Percentiles rank a stretch among this genome's conserved stretches.
Conservation (phyloP, 306 rosid species). For the Dryas alaskensis region DNA sequence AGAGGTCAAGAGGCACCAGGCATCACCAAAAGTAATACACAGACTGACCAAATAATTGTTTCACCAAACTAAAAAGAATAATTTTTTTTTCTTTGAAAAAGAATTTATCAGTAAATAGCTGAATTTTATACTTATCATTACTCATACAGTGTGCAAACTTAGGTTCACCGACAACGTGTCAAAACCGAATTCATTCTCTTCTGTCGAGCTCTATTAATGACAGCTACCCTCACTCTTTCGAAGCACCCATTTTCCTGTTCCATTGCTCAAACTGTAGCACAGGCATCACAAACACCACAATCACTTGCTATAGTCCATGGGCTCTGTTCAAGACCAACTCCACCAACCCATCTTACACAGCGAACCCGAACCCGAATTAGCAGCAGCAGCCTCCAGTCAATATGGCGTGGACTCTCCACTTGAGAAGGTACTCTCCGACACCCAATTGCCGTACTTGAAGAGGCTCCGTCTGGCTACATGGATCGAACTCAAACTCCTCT, state of each 20-base stretch:
- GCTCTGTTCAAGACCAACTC: conserved; percentile 19
- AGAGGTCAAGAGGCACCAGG: background rate
- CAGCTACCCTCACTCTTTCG: too few species aligned
- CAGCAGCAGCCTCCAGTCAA: background rate
- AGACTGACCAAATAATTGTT: too few species aligned
- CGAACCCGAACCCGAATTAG: background rate
- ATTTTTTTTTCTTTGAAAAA: too few species aligned
- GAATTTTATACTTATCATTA: too few species aligned
- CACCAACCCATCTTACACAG: conserved; percentile 24
- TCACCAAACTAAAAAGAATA: too few species aligned
- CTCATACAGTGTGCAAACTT: background rate
- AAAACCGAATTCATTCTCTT: background rate
- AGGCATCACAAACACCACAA: background rate
- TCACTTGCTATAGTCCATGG: conserved; percentile 17
- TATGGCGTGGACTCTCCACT: conserved; percentile 31
- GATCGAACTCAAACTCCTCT: conserved; percentile 60
- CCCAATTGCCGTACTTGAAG: conserved; percentile 25
- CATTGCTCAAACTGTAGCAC: background rate
- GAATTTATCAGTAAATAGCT: too few species aligned
- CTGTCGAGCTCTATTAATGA: background rate
- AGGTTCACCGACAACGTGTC: background rate
- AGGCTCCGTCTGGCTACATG: conserved; percentile 46
- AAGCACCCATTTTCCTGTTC: background rate
- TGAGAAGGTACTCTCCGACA: conserved; percentile 47
- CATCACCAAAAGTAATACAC: background rate